Evolutionary conservation across 495 filamentous ascomycete species (phyloP).

Genomic region (Paragyromitra xinjiangensis): DNA sequence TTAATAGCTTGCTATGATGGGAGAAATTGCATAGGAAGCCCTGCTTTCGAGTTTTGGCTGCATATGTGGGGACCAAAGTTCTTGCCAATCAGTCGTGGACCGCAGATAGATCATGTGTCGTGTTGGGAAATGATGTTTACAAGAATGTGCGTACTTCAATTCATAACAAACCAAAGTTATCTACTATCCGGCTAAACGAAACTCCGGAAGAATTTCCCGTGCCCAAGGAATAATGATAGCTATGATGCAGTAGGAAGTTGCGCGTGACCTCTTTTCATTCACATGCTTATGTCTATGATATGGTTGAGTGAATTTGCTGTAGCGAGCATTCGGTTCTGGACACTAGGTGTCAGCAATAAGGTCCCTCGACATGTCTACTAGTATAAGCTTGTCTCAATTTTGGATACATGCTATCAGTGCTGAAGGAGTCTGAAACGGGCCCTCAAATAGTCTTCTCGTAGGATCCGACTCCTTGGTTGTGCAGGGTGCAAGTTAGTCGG

Average conservation of each 20-base stretch:
- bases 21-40: not conserved
- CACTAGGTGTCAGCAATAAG: not conserved
- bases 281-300: not conserved
- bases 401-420: not conserved
- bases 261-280: constrained; percentile 29
- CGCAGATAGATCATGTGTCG: not conserved
- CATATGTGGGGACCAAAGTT: not conserved
- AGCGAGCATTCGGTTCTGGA: not conserved
- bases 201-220: not conserved
- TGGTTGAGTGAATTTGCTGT: not conserved
- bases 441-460: not conserved
- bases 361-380: not conserved
- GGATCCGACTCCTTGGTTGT: not conserved
- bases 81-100: not conserved
- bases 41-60: not conserved
- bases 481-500: not conserved
- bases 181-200: not conserved
- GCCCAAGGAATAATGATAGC: constrained; percentile 4
- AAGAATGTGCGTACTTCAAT: constrained; percentile 12
- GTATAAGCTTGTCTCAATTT: not conserved
- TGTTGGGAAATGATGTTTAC: not conserved
- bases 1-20: not conserved
- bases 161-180: not conserved
- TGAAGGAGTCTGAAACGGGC: not conserved
- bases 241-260: not conserved